phyloP scores from a whole-genome alignment of 495 filamentous ascomycete species.

The Neurospora terricola region DNA sequence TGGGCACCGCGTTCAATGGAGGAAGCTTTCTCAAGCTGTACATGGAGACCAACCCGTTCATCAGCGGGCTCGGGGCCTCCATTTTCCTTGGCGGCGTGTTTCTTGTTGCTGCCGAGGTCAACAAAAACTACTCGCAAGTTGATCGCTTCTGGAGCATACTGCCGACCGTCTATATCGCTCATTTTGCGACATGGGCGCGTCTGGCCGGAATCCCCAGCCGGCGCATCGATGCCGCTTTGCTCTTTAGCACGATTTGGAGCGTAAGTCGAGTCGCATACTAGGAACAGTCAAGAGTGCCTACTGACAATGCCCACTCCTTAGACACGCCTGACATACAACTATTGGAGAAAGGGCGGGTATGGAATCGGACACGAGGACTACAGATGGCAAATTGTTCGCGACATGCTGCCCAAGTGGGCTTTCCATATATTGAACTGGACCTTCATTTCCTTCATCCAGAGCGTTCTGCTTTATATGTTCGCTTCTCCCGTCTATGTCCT shows the following conservation, averaged over 20 bases:
- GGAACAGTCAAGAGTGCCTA: not conserved
- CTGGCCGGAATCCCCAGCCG: constrained; percentile 59
- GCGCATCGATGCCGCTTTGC: constrained; percentile 62
- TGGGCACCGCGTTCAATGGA: constrained; percentile 48
- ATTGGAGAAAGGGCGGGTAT: constrained; percentile 94
- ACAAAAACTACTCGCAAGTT: constrained; percentile 88
- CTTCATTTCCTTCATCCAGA: constrained; percentile 84
- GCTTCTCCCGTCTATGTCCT: constrained; percentile 77
- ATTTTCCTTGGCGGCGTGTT: constrained; percentile 57
- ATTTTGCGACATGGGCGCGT: constrained; percentile 74
- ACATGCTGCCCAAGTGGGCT: constrained; percentile 31
- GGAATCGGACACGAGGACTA: constrained; percentile 84
- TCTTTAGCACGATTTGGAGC: constrained; percentile 69
- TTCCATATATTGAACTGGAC: constrained; percentile 79
- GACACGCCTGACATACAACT: constrained; percentile 86
- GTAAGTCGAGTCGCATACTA: constrained; percentile 37
- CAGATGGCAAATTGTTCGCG: constrained; percentile 57
- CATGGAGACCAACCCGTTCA: constrained; percentile 75
- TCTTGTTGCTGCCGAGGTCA: constrained; percentile 68
- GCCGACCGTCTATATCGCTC: constrained; percentile 79
- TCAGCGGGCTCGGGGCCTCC: constrained; percentile 64
- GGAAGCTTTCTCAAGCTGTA: constrained; percentile 57
- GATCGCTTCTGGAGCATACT: constrained; percentile 87
- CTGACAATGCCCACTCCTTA: constrained; percentile 19
- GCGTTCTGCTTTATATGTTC: constrained; percentile 63